Evolutionary conservation across 2,329 filamentous ascomycete genomes (phyloP).

Genomic region (Aspergillus ustus): DNA sequence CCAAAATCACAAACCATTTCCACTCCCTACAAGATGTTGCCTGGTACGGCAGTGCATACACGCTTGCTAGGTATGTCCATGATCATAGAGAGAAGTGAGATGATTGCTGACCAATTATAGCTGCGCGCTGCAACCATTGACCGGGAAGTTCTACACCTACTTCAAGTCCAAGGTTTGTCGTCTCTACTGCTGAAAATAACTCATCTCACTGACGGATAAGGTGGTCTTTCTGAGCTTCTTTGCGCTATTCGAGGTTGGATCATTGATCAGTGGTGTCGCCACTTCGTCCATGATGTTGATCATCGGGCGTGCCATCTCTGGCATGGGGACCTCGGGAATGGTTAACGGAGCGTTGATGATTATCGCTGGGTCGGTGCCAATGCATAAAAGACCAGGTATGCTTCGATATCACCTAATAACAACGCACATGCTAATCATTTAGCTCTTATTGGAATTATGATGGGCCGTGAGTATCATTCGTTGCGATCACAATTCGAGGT

Average conservation of each 20-base stretch:
- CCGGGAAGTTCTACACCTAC: slow-evolving; percentile 19
- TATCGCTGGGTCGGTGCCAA: slow-evolving; percentile 11
- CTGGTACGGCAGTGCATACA: slow-evolving; percentile 46
- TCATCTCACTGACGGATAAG: slow-evolving; percentile 7
- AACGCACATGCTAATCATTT: background rate
- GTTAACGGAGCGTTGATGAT: slow-evolving; percentile 19
- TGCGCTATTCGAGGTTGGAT: slow-evolving; percentile 37
- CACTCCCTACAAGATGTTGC: slow-evolving; percentile 40
- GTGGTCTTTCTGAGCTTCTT: slow-evolving; percentile 35
- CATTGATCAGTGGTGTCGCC: slow-evolving; percentile 18
- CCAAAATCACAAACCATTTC: slow-evolving; percentile 53
- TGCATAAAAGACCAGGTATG: slow-evolving; percentile 15
- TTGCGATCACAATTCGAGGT: background rate
- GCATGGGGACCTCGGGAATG: slow-evolving; percentile 17
- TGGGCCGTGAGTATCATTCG: slow-evolving; percentile 21
- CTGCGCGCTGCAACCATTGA: slow-evolving; percentile 10
- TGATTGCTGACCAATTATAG: slow-evolving; percentile 3
- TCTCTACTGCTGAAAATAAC: background rate
- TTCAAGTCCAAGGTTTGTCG: slow-evolving; percentile 11
- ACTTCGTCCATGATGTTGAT: slow-evolving; percentile 18
- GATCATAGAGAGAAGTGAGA: background rate
- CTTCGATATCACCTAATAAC: background rate
- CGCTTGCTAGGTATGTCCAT: slow-evolving; percentile 42
- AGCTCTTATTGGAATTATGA: slow-evolving; percentile 16
- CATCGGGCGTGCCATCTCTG: slow-evolving; percentile 13